Base-by-base conservation (phyloP, 1,284 basidiomycete genomes). In the Rhodotorula sp. region DNA sequence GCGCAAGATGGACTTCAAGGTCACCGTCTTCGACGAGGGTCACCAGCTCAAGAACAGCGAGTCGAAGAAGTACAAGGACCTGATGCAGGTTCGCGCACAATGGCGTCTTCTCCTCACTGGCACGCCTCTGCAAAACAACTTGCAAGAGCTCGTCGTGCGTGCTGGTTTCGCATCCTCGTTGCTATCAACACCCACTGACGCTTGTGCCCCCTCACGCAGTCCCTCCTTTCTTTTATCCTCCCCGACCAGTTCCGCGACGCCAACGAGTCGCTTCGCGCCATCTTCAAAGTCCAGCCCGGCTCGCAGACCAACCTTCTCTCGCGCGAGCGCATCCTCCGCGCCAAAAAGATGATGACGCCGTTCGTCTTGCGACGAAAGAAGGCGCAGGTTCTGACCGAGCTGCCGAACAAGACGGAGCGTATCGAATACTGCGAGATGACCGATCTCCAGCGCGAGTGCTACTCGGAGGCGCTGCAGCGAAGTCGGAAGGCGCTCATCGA, bases 271-370 rank as follows among this genome's bases (percentile, higher is more conserved):
- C 83, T 99, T 11, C 88, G 92, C 20, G 90, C 93, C 20, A 96
- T 99, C 76, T 99, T 99, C 87, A 99, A 98, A 81, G 91, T 92
- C 49, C 93, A 92, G 76, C 89, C 90, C 9, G 90, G 92, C 76
- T 89, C 89, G 17, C 91, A 90, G 72, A 87, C 91, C 60, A 90
- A 90, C 53, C 87, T 99, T 22, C 90, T 94, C 10, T 97, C 34
- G 91, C 92, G 59, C 84, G 95, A 65, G 67, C 77, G 77, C 44
- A 76, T 78, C 46, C 60, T 57, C 32, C 71, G 72, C 66, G 96
- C 96, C 9, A 96, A 98, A 82, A 93, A 91, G 80, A 97, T 99
- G 94, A 94, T 99, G 89, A 94, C 92, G 24, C 96, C 96, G 0
- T 99, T 99, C 79, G 94, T 99, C 36, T 85, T 99, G 29, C 90